Conservation (phyloP, 352 stramenopile genomes). For the Paralagenidium karlingii region DNA sequence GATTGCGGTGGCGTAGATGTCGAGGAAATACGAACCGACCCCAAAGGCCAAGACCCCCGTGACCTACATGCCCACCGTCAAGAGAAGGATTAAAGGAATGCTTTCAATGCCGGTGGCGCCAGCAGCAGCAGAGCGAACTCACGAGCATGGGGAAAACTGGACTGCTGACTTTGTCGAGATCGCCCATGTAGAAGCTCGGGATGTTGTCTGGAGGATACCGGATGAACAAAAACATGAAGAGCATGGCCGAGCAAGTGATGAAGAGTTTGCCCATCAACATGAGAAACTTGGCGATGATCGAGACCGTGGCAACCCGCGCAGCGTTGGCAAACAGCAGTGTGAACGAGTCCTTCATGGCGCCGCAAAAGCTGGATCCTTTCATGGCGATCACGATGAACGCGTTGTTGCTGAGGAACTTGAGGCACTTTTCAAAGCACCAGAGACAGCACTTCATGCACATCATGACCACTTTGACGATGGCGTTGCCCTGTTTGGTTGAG, state of each 20-base stretch:
- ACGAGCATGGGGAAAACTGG: constrained; percentile 72
- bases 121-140: constrained; percentile 1
- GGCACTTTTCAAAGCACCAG: constrained; percentile 82
- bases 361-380: constrained; percentile 78
- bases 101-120: background rate
- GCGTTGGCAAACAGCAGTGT: constrained; percentile 93
- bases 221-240: constrained; percentile 80
- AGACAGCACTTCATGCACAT: constrained; percentile 84
- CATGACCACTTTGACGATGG: constrained; percentile 55
- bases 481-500: constrained; percentile 46
- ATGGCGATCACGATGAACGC: constrained; percentile 85
- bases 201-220: constrained; percentile 31
- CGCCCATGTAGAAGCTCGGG: constrained; percentile 62
- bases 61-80: constrained; percentile 11
- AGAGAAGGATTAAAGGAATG: background rate
- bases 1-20: constrained; percentile 72
- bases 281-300: constrained; percentile 71
- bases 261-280: constrained; percentile 82
- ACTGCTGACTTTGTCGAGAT: constrained; percentile 45
- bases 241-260: constrained; percentile 63
- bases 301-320: constrained; percentile 77
- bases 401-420: constrained; percentile 82
- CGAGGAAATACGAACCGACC: constrained; percentile 63
- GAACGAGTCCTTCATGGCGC: constrained; percentile 89
- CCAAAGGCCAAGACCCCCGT: constrained; percentile 57